Evolutionary conservation across 2,329 filamentous ascomycete species (phyloP), one percentile per base, ranked within the genome.

Genomic region (Exophiala alcalophila): DNA sequence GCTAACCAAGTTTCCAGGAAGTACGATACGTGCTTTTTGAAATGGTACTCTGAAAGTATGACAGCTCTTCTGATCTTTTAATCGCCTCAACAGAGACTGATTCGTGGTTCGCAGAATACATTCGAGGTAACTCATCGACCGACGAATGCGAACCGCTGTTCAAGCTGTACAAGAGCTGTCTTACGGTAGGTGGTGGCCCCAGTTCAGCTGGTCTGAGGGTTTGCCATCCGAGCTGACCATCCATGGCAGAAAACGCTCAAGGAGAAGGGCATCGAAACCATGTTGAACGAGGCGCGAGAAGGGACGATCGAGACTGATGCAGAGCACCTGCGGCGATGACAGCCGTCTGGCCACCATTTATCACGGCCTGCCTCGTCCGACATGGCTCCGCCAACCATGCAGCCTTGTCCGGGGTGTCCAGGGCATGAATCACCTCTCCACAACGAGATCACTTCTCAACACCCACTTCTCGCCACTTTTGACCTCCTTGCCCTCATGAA

Each of bases 1-100:
- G 18, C 39, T 42, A 9, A 15, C 11, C n/a, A n/a, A 48, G 49
- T 25, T 43, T 40, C 29, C 49, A 96, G 90, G 64, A 86, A 83
- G 58, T 98, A 98, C 63, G 92, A 98, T 65, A 90, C 84, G 38
- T 98, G 92, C 70, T 98, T 98, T 64, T 72, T 98, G 53, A 97
- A 95, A 69, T 98, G 92, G 92, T 98, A 98, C 66, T 96, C 90
- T 62, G 92, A 98, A 69, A 97, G 92, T 96, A 74, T 46, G 83
- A 66, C 20, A 53, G 18, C 39, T 23, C 35, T 12, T 14, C 37
- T 29, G 27, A 37, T 37, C 56, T 57, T 35, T 53, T 40, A 11
- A 33, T 33, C 24, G 10, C 20, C 21, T 36, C 14, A 25, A 23
- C 37, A 51, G 32, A 49, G 14, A 27, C 28, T 29, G n/a, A n/a